Evolutionary conservation across 179 eudicot species (phyloP), one percentile per base, ranked within the genome.

Genomic region (Silene coronaria): DNA sequence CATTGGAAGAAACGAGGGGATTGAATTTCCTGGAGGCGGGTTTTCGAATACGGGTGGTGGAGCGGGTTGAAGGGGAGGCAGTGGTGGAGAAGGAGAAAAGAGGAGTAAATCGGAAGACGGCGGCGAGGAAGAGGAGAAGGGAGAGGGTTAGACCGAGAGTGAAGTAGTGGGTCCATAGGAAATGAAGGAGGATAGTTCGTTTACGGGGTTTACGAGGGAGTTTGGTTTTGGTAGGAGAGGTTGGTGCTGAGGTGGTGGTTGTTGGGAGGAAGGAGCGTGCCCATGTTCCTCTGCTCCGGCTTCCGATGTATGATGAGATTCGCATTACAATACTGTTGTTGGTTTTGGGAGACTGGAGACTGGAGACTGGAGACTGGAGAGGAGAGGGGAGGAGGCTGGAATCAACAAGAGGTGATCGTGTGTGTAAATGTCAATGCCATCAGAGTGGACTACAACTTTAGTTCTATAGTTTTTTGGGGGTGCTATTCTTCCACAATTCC

Each of bases 121-220:
- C 78, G n/a, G 60, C 59, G 22, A 23, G 22, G 60, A 76, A 69
- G 24, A 77, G 70, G 71, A 77, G 70, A 28, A 71, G 75, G 14
- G 72, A 63, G 21, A 77, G 21, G 16, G 71, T 23, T 23, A 78
- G 57, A 17, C 48, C 82, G 81, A 92, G 80, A 17, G 90, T 82
- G 89, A 92, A 81, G 91, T 83, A 86, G 80, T 92, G 87, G 78
- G 95, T 46, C 72, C 80, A 63, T 45, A 94, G 59, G 85, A 92
- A 89, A 85, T 85, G 85, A 5, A 77, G 76, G 30, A 91, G 75
- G 82, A 83, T 86, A 13, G 80, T 34, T 4, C 87, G 83, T 3
- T 83, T 87, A 48, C 93, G 87, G n/a, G 82, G 30, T 71, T 86
- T 90, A 0, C 96, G 87, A 24, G 83, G 85, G 75, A 61, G 85